Percentiles rank a stretch among this genome's conserved stretches.
Evolutionary conservation across 2,329 filamentous ascomycete genomes (phyloP).

Genomic region (Lasiodiplodia gonubiensis): DNA sequence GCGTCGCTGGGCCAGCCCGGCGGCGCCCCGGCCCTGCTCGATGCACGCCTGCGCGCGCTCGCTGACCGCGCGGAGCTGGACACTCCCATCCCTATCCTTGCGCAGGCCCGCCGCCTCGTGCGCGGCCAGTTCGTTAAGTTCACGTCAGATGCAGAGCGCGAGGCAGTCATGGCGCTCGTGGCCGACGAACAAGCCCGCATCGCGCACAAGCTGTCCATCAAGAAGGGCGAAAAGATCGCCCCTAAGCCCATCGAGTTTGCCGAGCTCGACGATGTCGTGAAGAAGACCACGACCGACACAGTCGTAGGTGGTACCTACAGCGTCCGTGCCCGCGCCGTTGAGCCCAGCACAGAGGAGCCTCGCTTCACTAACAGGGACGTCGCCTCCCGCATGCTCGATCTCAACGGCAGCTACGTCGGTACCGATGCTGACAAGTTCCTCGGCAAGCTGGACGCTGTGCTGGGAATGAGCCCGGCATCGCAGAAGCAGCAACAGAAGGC

Average conservation of each 20-base stretch:
- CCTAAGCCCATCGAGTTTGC: slow-evolving; percentile 24
- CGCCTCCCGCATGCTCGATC: slow-evolving; percentile 1
- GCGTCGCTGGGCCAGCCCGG: slow-evolving; percentile 22
- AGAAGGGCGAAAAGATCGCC: slow-evolving; percentile 24
- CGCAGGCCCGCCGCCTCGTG: slow-evolving; percentile 18
- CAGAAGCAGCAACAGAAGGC: neutral
- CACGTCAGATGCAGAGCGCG: slow-evolving; percentile 19
- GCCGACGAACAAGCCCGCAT: slow-evolving; percentile 7
- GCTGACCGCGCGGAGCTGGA: slow-evolving; percentile 13
- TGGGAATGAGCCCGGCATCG: neutral
- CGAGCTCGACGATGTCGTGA: neutral
- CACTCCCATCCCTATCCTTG: neutral
- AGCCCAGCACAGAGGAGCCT: neutral
- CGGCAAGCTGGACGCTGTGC: neutral
- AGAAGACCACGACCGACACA: neutral
- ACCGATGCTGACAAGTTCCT: slow-evolving; percentile 5
- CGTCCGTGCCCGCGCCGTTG: neutral
- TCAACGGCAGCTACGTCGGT: slow-evolving; percentile 19
- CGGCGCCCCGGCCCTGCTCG: slow-evolving; percentile 17
- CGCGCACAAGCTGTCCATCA: slow-evolving; percentile 19
- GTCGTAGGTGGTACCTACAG: slow-evolving; percentile 19
- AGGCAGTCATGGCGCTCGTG: slow-evolving; percentile 16
- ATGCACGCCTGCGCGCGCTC: slow-evolving; percentile 12
- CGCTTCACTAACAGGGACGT: neutral
- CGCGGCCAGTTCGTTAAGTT: slow-evolving; percentile 28